These are phyloP conservation scores for Aphanomyces cochlioides DNA, from an alignment of 352 stramenopile species.

Conservation along the genomic window DNA sequence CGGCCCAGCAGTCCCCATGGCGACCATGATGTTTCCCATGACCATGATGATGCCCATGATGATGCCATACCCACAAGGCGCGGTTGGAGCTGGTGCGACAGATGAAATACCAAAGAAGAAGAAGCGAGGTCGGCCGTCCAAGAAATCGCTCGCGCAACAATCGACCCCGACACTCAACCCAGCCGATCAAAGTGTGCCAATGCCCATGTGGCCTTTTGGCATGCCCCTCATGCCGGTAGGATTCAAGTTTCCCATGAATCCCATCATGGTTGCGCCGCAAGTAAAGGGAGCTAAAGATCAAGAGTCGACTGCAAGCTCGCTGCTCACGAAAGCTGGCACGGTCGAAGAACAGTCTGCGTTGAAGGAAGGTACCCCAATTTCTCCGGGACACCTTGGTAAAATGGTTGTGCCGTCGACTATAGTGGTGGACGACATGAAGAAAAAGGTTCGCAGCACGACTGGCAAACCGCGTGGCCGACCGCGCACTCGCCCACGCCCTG, in stretches of 20 bases:
- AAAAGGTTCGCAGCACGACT: constrained; percentile 61
- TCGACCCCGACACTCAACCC: constrained; percentile 1
- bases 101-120: constrained; percentile 31
- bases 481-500: constrained; percentile 63
- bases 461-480: constrained; percentile 66
- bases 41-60: constrained; percentile 33
- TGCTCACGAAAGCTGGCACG: constrained; percentile 2
- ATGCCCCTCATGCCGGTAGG: constrained; percentile 28
- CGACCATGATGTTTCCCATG: constrained; percentile 31
- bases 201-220: constrained; percentile 29
- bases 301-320: neutral
- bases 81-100: neutral
- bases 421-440: constrained; percentile 42
- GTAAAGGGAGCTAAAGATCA: constrained; percentile 23
- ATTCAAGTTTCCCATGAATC: constrained; percentile 30
- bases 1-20: constrained; percentile 12
- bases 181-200: constrained; percentile 9
- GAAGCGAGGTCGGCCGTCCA: constrained; percentile 27
- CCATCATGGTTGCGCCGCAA: constrained; percentile 27
- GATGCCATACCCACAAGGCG: constrained; percentile 19
- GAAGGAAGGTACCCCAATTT: constrained; percentile 7
- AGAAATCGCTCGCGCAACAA: constrained; percentile 24
- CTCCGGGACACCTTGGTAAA: constrained; percentile 13
- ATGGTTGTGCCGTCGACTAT: constrained; percentile 12
- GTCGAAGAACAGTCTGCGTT: constrained; percentile 13